A percentile compares a stretch with the other conserved stretches of the same genome.
phyloP scores from a whole-genome alignment of 2,329 filamentous ascomycete genomes.

The Chaetomiaceae sp. region DNA sequence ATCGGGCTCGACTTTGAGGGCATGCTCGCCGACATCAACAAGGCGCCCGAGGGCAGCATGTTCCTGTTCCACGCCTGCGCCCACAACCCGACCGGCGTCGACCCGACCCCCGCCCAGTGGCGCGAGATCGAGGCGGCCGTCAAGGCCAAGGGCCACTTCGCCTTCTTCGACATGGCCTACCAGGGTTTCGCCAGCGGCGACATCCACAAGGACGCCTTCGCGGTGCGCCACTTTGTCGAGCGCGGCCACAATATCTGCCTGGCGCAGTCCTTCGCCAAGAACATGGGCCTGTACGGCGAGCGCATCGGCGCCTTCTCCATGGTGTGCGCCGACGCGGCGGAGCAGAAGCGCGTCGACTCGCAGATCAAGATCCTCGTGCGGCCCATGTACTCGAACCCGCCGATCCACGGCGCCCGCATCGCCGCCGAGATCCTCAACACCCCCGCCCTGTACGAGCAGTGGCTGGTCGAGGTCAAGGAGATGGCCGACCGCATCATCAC shows the following conservation, averaged over 20 bases:
- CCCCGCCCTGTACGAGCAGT: conserved; percentile 79
- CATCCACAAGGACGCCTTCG: conserved; percentile 88
- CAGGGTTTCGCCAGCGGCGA: conserved; percentile 94
- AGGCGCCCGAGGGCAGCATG: conserved; percentile 76
- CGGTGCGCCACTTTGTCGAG: conserved; percentile 86
- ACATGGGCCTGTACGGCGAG: conserved; percentile 99
- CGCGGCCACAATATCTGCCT: conserved; percentile 85
- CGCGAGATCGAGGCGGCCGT: conserved; percentile 79
- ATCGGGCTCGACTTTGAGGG: conserved; percentile 97
- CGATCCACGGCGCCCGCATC: conserved; percentile 91
- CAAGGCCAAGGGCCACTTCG: conserved; percentile 80
- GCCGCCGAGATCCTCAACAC: conserved; percentile 88
- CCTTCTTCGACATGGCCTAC: conserved; percentile 99
- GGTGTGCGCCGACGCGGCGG: conserved; percentile 74
- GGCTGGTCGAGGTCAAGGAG: conserved; percentile 92
- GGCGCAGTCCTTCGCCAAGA: conserved; percentile 96
- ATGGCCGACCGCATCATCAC: conserved; percentile 99
- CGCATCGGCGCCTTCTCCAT: conserved; percentile 96
- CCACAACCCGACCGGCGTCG: conserved; percentile 95
- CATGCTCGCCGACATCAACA: conserved; percentile 83
- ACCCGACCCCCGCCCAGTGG: conserved; percentile 91
- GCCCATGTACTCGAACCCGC: conserved; percentile 96
- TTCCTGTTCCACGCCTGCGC: conserved; percentile 95
- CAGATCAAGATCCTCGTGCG: conserved; percentile 98
- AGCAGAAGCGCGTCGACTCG: conserved; percentile 93